Evolutionary conservation across 371 early-diverging fungal genomes (phyloP).

Genomic region (Mortierella sp.): DNA sequence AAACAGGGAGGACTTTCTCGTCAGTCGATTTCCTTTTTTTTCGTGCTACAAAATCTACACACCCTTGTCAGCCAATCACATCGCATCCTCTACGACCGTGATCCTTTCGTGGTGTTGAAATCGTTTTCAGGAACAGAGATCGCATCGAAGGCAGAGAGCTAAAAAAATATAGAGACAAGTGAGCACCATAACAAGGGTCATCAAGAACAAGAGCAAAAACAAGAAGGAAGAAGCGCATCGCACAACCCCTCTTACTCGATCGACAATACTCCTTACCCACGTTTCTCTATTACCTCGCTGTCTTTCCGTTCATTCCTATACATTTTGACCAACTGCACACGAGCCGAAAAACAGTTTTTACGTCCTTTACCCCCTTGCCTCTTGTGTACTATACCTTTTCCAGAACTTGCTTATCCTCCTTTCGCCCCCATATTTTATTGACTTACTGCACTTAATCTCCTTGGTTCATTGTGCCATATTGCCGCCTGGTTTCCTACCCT

Average conservation of each 20-base stretch:
- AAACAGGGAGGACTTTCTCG: neutral
- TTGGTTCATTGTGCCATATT: neutral
- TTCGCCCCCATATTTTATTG: neutral
- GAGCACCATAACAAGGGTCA: conserved; percentile 7
- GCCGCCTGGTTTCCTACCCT: neutral
- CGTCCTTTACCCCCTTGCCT: neutral
- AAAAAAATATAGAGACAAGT: neutral
- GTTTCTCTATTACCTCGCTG: neutral
- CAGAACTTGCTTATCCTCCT: neutral
- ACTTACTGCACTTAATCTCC: neutral
- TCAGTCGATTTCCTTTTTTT: neutral
- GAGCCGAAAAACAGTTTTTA: too few species aligned
- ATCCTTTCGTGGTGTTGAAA: conserved; percentile 20
- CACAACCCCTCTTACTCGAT: too few species aligned
- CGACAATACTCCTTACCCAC: neutral
- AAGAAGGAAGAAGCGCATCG: too few species aligned
- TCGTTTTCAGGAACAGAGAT: conserved; percentile 5
- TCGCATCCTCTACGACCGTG: conserved; percentile 35
- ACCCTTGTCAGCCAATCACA: conserved; percentile 24
- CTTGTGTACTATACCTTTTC: neutral
- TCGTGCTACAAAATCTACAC: conserved; percentile 14
- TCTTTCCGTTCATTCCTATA: neutral
- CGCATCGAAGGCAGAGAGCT: neutral
- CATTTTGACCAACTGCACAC: too few species aligned
- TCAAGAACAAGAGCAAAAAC: neutral